A percentile compares a stretch with the other conserved stretches of the same genome.
phyloP scores from a whole-genome alignment of 257 asterid species.

The Knoxia roxburghii region DNA sequence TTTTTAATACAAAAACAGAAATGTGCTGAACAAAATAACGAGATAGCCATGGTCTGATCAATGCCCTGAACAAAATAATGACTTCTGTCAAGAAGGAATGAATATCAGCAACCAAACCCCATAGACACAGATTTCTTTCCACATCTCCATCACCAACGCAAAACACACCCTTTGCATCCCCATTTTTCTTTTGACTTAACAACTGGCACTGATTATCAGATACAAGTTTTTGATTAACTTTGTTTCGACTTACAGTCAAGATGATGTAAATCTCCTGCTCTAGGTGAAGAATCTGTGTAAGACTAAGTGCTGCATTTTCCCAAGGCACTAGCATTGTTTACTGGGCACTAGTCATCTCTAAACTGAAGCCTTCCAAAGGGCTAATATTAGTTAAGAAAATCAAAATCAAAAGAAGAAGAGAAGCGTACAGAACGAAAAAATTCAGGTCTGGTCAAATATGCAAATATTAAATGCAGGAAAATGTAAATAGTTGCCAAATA shows the following conservation, averaged over 20 bases:
- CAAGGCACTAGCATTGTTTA: conserved; percentile 4
- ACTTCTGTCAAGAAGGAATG: not conserved
- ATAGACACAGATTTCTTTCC: not conserved
- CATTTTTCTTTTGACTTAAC: not conserved
- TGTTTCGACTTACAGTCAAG: conserved; percentile 8
- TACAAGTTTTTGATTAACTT: not conserved
- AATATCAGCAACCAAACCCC: not conserved
- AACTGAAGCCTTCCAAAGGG: conserved; percentile 7
- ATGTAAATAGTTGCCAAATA: not conserved
- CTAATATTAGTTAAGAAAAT: conserved; percentile 11
- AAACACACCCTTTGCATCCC: not conserved
- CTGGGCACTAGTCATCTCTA: conserved; percentile 4
- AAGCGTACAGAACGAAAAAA: not conserved
- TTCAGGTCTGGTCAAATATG: not conserved
- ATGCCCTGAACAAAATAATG: not conserved
- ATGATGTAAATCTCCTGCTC: not conserved
- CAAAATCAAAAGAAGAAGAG: not conserved
- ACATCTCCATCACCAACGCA: not conserved
- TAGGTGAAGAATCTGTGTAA: not conserved
- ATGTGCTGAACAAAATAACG: not conserved
- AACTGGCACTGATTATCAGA: not conserved
- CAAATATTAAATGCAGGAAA: not conserved
- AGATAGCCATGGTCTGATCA: not conserved
- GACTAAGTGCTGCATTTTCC: not conserved
- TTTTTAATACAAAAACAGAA: not conserved